Base-by-base conservation (phyloP, 2,329 filamentous ascomycete species). In the Aspergillus sp. region DNA sequence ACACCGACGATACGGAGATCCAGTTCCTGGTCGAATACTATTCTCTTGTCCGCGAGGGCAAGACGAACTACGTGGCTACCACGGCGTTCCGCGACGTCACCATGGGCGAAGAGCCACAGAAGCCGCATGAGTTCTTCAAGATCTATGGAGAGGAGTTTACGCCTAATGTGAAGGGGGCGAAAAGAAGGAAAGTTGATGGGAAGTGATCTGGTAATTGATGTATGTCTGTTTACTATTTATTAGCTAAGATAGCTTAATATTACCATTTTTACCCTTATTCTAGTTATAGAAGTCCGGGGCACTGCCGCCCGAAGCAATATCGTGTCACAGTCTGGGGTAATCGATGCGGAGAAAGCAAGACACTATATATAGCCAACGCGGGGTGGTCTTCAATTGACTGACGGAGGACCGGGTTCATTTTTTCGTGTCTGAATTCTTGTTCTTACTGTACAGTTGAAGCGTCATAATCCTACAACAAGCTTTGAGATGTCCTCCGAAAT, bases 31-130 rank as follows among this genome's bases (percentile, higher is more conserved):
- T 78, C 4, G 74, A 79, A 53, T 78, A 78, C 59, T 78, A 77
- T 60, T 73, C 71, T 39, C 63, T 79, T 7, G 75, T 78, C 7
- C 67, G 73, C 41, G 74, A 77, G 53, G 75, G 76, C 15, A 78
- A 78, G 65, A 76, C 74, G 0, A 79, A 78, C 58, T 78, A 78
- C 58, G 74, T 79, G 53, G 64, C 74, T 1, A 78, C 75, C 1
- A 72, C 69, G 3, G 69, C 74, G 1, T 79, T 78, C 53, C 70
- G 74, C 46, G 68, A 77, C 46, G 68, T 78, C 25, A 78, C 75
- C 2, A 73, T 71, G 3, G 52, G 59, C 30, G 25, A 27, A 9
- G 67, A 73, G 50, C 72, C 75, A 0, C 74, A 72, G 13, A 67
- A 76, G 60, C 73, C 70, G 0, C 60, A 62, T 3, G 72, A 74